Evolutionary conservation across 1,139 yeast genomes (phyloP), one percentile per base, ranked within the genome.

Genomic region (Oligophagozyma castellii): DNA sequence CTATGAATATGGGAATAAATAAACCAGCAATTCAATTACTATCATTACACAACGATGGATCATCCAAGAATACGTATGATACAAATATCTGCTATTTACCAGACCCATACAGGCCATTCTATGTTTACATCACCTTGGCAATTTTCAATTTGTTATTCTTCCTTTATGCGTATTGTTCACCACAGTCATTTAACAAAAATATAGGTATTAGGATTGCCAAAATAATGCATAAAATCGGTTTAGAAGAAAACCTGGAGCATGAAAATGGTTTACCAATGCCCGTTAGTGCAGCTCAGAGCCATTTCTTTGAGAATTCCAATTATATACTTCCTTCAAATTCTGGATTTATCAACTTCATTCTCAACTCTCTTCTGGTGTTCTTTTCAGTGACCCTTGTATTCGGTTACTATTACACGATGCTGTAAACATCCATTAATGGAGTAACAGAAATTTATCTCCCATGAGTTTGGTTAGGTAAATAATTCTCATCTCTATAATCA

Each of bases 1-100:
- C 95, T 2, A 81, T 89, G 94, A 84, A 94, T 13, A 80, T 83
- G 66, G 96, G 96, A 0, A 73, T 89, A 22, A 55, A 63, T 16
- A 61, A 61, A 31, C 98, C 98, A 0, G 96, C 95, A 0, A 67
- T 84, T 29, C 95, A 89, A 48, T 54, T 89, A 22, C 54, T 89
- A 8, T 73, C 94, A 0, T 59, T 89, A 27, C 56, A 67, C 50
- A 72, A 75, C 36, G 20, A 18, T 18, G 10, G 20, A 70, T 74
- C 31, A 24, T 14, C 16, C 2, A 46, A 46, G 18, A 16, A 33
- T 14, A 48, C 55, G 3, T 45, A 39, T 16, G 41, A 42, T 26
- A 51, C 48, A 0, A 30, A 37, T 30, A 29, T 48, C 48, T 84
- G 95, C 46, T 70, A 69, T 39, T 55, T 81, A 51, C 93, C 93